These are phyloP conservation scores for Monosporozyma unispora DNA, from an alignment of 805 yeast genomes.

Conservation along the genomic window DNA sequence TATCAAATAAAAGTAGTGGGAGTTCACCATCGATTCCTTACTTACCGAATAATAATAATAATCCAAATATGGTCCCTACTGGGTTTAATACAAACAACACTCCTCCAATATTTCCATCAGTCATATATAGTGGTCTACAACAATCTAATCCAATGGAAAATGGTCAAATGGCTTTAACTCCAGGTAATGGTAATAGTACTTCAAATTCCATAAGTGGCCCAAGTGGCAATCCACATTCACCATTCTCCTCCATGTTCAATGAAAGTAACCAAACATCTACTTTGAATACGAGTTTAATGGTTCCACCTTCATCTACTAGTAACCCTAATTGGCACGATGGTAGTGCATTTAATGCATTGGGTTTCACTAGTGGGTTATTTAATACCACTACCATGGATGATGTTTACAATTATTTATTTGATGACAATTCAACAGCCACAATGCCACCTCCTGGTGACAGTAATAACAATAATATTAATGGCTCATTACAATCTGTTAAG, in stretches of 20 bases:
- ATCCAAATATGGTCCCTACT: not conserved
- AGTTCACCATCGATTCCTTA: not conserved
- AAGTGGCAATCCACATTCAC: not conserved
- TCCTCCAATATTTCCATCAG: constrained; percentile 1
- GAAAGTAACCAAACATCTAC: not conserved
- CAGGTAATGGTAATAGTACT: not conserved
- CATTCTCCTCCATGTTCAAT: not conserved
- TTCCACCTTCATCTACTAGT: not conserved
- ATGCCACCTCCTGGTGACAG: not conserved
- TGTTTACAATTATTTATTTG: constrained; percentile 24
- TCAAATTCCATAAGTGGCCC: not conserved
- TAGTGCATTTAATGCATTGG: constrained; percentile 13
- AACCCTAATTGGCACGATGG: constrained; percentile 12
- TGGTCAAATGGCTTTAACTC: not conserved
- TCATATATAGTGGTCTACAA: constrained; percentile 1
- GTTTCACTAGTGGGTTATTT: constrained; percentile 16
- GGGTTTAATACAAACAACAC: not conserved
- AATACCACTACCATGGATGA: constrained; percentile 29
- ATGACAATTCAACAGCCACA: constrained; percentile 8
- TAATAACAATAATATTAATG: not conserved
- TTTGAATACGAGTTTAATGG: not conserved
- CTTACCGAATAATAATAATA: not conserved
- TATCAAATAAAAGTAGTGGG: constrained; percentile 6
- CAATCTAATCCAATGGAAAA: not conserved
- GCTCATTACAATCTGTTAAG: not conserved